Evolutionary conservation across 2,329 filamentous ascomycete species (phyloP).

Genomic region (Colletotrichum limetticola): DNA sequence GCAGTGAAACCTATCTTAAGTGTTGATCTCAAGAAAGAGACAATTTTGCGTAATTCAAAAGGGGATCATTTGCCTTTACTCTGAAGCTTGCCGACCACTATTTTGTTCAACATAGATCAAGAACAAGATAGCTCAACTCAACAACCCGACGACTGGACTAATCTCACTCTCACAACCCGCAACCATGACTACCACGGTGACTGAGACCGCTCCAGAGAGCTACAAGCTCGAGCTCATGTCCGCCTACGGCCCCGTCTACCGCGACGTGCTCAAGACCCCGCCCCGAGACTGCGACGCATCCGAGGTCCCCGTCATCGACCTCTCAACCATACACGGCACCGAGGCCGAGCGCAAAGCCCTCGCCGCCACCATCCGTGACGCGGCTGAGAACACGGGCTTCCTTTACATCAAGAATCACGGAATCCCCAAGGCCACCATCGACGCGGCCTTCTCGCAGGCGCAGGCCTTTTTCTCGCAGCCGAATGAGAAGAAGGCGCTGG

Average conservation of each 20-base stretch:
- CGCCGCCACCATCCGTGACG: slow-evolving; percentile 49
- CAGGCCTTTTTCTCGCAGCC: slow-evolving; percentile 45
- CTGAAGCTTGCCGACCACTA: background rate
- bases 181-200: slow-evolving; percentile 31
- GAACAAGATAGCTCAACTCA: no score
- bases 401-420: slow-evolving; percentile 60
- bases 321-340: slow-evolving; percentile 48
- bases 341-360: slow-evolving; percentile 48
- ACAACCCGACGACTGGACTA: background rate
- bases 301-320: slow-evolving; percentile 59
- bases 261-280: slow-evolving; percentile 52
- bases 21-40: background rate
- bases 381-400: slow-evolving; percentile 56
- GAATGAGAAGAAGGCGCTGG: slow-evolving; percentile 41
- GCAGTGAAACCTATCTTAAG: background rate
- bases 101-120: background rate
- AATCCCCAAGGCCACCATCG: slow-evolving; percentile 46
- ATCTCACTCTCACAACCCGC: background rate
- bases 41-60: background rate
- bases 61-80: background rate
- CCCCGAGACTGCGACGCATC: slow-evolving; percentile 50
- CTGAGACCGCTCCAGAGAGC: slow-evolving; percentile 36
- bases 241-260: slow-evolving; percentile 54
- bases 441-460: slow-evolving; percentile 36
- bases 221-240: slow-evolving; percentile 56